These are phyloP conservation scores for Amaranthus cruentus DNA, from an alignment of 148 eudicot genomes.

Conservation along the genomic window DNA sequence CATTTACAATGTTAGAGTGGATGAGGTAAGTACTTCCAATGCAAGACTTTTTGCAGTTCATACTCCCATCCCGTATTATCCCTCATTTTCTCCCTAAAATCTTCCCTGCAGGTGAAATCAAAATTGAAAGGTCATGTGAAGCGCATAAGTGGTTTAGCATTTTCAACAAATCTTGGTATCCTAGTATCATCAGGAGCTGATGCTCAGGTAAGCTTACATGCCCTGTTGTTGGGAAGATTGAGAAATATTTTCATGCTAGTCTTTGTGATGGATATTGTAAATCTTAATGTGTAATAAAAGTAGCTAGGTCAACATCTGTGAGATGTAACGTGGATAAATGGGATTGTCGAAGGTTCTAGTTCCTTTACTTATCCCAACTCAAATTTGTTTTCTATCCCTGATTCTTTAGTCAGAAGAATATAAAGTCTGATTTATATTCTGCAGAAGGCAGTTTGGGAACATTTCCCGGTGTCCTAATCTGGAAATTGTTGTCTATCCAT, in stretches of 20 bases:
- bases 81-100: neutral
- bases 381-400: no score
- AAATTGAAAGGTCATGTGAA: conserved; percentile 76
- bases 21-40: conserved; percentile 51
- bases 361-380: neutral
- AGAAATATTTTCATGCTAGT: neutral
- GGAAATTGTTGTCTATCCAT: neutral
- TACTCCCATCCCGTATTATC: neutral
- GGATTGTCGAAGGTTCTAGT: neutral
- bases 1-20: conserved; percentile 93
- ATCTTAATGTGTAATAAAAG: neutral
- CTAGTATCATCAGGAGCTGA: conserved; percentile 91
- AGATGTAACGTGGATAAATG: no score
- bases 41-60: neutral
- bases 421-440: neutral
- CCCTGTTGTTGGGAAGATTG: neutral
- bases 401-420: no score
- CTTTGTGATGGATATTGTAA: neutral
- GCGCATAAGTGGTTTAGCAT: conserved; percentile 76
- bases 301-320: neutral
- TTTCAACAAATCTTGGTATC: conserved; percentile 62
- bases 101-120: conserved; percentile 49
- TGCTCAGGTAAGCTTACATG: conserved; percentile 58
- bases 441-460: neutral
- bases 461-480: neutral